Evolutionary conservation across 169 alveolate genomes (phyloP).

Genomic region (Plasmodium cynomolgi): DNA sequence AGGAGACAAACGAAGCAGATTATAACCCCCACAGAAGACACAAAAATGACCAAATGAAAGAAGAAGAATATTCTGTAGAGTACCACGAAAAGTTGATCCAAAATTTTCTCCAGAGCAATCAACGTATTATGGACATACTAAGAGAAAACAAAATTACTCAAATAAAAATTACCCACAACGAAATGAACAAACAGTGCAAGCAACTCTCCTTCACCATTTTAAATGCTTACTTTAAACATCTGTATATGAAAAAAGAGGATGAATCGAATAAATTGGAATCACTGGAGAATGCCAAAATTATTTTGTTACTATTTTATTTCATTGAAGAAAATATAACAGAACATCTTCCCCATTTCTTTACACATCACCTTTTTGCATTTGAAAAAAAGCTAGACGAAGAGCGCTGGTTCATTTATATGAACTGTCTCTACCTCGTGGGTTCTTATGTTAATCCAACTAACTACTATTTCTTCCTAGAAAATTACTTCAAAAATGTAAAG

Average conservation of each 20-base stretch:
- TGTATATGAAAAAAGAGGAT: constrained; percentile 29
- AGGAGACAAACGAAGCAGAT: background rate
- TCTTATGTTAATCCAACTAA: constrained; percentile 58
- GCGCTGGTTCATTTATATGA: constrained; percentile 23
- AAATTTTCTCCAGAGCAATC: constrained; percentile 16
- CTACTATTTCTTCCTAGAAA: constrained; percentile 52
- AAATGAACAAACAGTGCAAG: constrained; percentile 30
- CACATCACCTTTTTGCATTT: constrained; percentile 17
- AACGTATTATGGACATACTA: constrained; percentile 6
- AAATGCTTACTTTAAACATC: constrained; percentile 30
- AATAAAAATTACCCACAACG: constrained; percentile 35
- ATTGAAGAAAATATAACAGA: constrained; percentile 61
- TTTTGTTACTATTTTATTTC: constrained; percentile 49
- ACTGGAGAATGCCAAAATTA: constrained; percentile 33
- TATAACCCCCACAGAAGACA: background rate
- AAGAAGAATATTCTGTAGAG: background rate
- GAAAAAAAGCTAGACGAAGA: constrained; percentile 44
- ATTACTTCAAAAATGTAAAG: constrained; percentile 20
- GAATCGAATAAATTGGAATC: constrained; percentile 4
- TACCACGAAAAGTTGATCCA: constrained; percentile 18
- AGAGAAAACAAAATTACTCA: constrained; percentile 32
- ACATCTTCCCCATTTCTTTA: constrained; percentile 51
- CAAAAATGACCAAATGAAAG: background rate
- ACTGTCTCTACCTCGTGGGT: constrained; percentile 42
- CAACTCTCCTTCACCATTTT: constrained; percentile 36